These are phyloP conservation scores for Cercospora janseana DNA, from an alignment of 2,329 filamentous ascomycete species.

Conservation along the genomic window DNA sequence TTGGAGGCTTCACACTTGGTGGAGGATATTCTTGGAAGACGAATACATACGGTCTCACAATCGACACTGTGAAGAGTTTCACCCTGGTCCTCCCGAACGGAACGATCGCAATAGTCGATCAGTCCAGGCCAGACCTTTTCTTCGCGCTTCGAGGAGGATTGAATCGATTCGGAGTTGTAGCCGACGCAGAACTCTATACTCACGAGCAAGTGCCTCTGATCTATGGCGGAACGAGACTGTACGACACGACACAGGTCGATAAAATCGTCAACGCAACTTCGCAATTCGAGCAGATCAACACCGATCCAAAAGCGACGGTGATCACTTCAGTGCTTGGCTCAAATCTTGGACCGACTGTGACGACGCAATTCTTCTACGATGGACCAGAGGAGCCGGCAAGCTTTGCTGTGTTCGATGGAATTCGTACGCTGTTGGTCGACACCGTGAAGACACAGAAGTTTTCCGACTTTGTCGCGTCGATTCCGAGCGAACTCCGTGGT, in stretches of 20 bases:
- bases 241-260: background rate
- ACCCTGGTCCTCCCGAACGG: conserved; percentile 12
- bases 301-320: conserved; percentile 14
- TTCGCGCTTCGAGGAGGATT: conserved; percentile 15
- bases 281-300: conserved; percentile 6
- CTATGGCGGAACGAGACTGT: conserved; percentile 13
- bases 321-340: conserved; percentile 4
- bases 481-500: background rate
- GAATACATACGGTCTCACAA: conserved; percentile 13
- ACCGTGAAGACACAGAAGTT: conserved; percentile 7
- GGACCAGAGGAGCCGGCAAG: background rate
- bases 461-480: conserved; percentile 6
- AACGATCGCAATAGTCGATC: conserved; percentile 6
- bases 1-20: conserved; percentile 18
- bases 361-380: conserved; percentile 11
- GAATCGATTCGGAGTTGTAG: conserved; percentile 15
- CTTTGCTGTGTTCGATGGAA: conserved; percentile 9
- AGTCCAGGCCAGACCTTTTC: conserved; percentile 13
- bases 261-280: conserved; percentile 9
- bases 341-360: background rate
- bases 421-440: background rate
- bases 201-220: conserved; percentile 9
- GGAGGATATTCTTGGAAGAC: conserved; percentile 18
- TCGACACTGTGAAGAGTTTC: conserved; percentile 13
- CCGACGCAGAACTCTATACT: conserved; percentile 6